Conservation (phyloP, 176 grass and related monocot species). For the Rhipidocladum racemiflorum region DNA sequence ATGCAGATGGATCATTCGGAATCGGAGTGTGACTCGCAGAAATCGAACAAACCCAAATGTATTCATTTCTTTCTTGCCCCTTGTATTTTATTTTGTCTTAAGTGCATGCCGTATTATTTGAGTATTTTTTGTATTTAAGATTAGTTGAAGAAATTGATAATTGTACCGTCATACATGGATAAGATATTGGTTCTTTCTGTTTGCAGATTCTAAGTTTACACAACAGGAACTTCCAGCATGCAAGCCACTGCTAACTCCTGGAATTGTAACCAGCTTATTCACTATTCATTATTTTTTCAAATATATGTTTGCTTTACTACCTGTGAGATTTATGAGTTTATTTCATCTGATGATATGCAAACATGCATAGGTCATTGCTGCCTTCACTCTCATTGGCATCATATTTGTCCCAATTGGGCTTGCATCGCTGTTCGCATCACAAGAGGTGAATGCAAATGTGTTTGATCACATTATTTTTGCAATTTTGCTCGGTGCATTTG, state of each 20-base stretch:
- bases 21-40: background rate
- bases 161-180: background rate
- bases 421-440: constrained; percentile 52
- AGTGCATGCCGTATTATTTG: background rate
- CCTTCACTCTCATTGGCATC: constrained; percentile 58
- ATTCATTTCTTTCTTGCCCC: background rate
- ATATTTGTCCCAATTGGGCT: constrained; percentile 81
- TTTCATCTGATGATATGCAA: background rate
- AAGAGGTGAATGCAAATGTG: constrained; percentile 31
- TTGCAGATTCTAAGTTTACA: constrained; percentile 80
- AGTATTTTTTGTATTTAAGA: background rate
- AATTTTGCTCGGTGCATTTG: too few relatives aligned
- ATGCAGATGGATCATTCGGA: constrained; percentile 42
- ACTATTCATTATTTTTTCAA: background rate
- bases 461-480: background rate
- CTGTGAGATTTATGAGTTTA: background rate
- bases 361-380: constrained; percentile 53
- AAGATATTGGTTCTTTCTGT: background rate
- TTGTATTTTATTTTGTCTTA: background rate
- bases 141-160: background rate
- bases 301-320: background rate
- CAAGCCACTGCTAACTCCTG: constrained; percentile 84
- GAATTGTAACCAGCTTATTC: constrained; percentile 52
- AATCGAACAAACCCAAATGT: constrained; percentile 81
- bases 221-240: constrained; percentile 96